phyloP scores from a whole-genome alignment of 192 early-diverging fungal genomes.

The Entomortierella beljakovae region DNA sequence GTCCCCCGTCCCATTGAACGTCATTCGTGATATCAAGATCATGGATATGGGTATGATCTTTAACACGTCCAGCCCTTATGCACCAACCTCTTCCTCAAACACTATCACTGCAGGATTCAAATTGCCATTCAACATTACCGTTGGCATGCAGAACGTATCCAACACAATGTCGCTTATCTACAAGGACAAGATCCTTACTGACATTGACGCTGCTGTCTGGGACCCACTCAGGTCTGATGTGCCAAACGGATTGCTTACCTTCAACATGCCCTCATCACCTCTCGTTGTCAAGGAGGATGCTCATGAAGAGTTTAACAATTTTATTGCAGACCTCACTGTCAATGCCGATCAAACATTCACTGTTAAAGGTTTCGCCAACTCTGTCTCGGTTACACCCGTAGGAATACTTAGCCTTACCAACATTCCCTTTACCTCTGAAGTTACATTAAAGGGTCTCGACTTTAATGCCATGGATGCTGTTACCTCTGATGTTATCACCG shows the following conservation, averaged over 20 bases:
- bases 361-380: conserved; percentile 60
- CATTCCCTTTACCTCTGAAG: conserved; percentile 63
- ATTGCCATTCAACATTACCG: conserved; percentile 71
- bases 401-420: conserved; percentile 63
- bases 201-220: conserved; percentile 42
- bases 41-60: conserved; percentile 67
- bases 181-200: conserved; percentile 25
- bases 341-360: conserved; percentile 52
- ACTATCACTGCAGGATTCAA: conserved; percentile 60
- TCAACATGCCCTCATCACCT: conserved; percentile 57
- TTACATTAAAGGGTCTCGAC: conserved; percentile 63
- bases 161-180: conserved; percentile 61
- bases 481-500: conserved; percentile 62
- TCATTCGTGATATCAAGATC: conserved; percentile 65
- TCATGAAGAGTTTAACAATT: conserved; percentile 61
- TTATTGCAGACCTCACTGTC: conserved; percentile 60
- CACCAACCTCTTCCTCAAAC: conserved; percentile 56
- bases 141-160: conserved; percentile 63
- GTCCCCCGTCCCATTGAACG: conserved; percentile 47
- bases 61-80: conserved; percentile 51
- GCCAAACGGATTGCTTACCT: conserved; percentile 54
- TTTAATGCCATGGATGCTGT: conserved; percentile 61
- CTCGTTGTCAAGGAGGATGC: conserved; percentile 58
- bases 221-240: conserved; percentile 53
- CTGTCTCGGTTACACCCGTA: conserved; percentile 64